Evolutionary conservation across 2,329 filamentous ascomycete genomes (phyloP), one percentile per base, ranked within the genome.

Genomic region (Fusarium poae): DNA sequence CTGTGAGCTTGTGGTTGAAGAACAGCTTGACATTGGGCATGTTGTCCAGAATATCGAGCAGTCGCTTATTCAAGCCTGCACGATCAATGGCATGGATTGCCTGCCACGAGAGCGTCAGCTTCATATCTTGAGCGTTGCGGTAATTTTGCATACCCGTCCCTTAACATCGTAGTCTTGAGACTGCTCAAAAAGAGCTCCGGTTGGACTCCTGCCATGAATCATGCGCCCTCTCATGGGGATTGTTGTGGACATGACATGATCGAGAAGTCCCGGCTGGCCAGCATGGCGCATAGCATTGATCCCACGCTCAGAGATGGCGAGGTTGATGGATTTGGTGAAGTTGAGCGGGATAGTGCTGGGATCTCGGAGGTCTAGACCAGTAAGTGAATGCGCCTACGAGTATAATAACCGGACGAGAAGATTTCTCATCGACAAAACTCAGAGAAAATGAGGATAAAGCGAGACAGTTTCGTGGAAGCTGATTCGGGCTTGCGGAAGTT

Each of bases 311-410:
- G 96, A 98, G 1, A 99, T 84, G 23, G 96, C 95, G 57, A 99
- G 82, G 77, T 99, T 99, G 83, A 99, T 99, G n/a, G 96, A 98
- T 79, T 94, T 97, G 64, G 94, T 97, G 77, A 97, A 97, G 80
- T 97, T 97, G 65, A 98, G 85, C 5, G 95, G 94, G 30, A 90
- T 89, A 1, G 92, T 97, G 4, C 88, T 86, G 4, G 92, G 90
- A 77, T 97, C 90, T 40, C 96, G 90, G 49, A 98, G 89, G 82
- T 99, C 96, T 98, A 48, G 42, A 63, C 45, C 27, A 60, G 66
- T 74, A 53, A 74, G 72, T 55, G 21, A 45, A 53, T 67, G 44
- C 51, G 49, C 46, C 50, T 39, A 30, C 27, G 21, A 32, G 25
- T 25, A 42, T 25, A 55, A 32, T 48, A 27, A 21, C 25, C 23